Conservation (phyloP, 2,329 filamentous ascomycete species). For the Colletotrichum tabaci region DNA sequence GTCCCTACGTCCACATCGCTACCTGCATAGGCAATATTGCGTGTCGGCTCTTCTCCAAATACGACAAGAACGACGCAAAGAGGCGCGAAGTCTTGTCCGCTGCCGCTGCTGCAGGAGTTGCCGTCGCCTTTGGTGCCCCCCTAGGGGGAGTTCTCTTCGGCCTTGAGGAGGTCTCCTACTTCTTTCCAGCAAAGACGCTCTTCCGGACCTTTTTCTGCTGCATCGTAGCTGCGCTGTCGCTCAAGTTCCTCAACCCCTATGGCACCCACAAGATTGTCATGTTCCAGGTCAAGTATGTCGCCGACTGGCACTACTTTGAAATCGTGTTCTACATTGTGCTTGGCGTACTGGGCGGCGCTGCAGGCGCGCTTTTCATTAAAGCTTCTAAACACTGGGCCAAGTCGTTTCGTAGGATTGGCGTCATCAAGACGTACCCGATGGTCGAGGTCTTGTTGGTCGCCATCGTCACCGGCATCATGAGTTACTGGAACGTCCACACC, state of each 20-base stretch:
- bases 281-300: constrained; percentile 91
- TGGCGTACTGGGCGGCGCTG: constrained; percentile 85
- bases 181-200: constrained; percentile 96
- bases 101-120: constrained; percentile 90
- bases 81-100: constrained; percentile 94
- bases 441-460: constrained; percentile 92
- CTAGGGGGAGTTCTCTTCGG: constrained; percentile 91
- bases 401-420: constrained; percentile 83
- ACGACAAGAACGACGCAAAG: constrained; percentile 94
- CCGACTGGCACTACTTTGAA: constrained; percentile 96
- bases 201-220: constrained; percentile 99
- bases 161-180: constrained; percentile 95
- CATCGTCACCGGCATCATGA: constrained; percentile 84
- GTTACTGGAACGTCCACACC: constrained; percentile 95
- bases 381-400: constrained; percentile 91
- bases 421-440: constrained; percentile 87
- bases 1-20: constrained; percentile 97
- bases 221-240: constrained; percentile 89
- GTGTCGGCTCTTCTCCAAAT: constrained; percentile 94
- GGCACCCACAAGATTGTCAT: constrained; percentile 97
- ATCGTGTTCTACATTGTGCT: constrained; percentile 87
- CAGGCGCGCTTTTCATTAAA: constrained; percentile 96
- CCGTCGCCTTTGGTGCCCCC: constrained; percentile 94
- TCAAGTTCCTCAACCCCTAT: constrained; percentile 97
- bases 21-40: constrained; percentile 96